Evolutionary conservation across 2,329 filamentous ascomycete genomes (phyloP).

Genomic region (Diaporthe sp.): DNA sequence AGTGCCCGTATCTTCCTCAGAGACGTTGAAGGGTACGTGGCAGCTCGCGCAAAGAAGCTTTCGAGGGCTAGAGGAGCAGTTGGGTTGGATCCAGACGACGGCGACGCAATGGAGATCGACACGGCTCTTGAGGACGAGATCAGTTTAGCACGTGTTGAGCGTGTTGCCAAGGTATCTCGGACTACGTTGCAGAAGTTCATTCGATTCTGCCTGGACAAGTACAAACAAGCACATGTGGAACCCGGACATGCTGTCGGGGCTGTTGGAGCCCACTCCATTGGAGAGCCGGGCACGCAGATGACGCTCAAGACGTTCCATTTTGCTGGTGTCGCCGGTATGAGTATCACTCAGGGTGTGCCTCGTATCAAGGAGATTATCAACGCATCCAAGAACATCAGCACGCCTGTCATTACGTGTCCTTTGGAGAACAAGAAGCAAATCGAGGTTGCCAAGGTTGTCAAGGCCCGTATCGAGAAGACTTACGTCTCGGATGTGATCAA

Average conservation of each 20-base stretch:
- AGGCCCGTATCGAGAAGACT: conserved; percentile 95
- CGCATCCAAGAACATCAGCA: conserved; percentile 93
- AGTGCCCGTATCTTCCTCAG: conserved; percentile 86
- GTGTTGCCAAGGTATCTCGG: conserved; percentile 86
- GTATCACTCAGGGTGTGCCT: conserved; percentile 98
- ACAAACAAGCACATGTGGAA: conserved; percentile 90
- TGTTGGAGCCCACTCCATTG: conserved; percentile 96
- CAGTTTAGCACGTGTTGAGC: conserved; percentile 67
- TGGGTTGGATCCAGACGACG: conserved; percentile 60
- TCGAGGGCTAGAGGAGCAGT: conserved; percentile 64
- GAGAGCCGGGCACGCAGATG: conserved; percentile 99
- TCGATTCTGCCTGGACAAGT: conserved; percentile 86
- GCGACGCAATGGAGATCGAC: conserved; percentile 48
- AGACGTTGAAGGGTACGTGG: conserved; percentile 81
- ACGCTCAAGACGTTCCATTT: conserved; percentile 99
- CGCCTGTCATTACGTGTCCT: conserved; percentile 91
- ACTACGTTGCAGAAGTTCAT: conserved; percentile 83
- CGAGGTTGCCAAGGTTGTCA: conserved; percentile 88
- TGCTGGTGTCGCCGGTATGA: conserved; percentile 99
- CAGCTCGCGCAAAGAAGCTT: conserved; percentile 72
- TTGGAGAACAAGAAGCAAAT: conserved; percentile 82
- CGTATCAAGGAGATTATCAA: conserved; percentile 99
- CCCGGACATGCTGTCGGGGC: conserved; percentile 96
- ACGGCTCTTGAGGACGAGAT: conserved; percentile 43
- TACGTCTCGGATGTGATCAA: conserved; percentile 85